Percentiles rank a stretch among this genome's conserved stretches.
Evolutionary conservation across 306 rosid species (phyloP).

Genomic region (Biancaea sappan): DNA sequence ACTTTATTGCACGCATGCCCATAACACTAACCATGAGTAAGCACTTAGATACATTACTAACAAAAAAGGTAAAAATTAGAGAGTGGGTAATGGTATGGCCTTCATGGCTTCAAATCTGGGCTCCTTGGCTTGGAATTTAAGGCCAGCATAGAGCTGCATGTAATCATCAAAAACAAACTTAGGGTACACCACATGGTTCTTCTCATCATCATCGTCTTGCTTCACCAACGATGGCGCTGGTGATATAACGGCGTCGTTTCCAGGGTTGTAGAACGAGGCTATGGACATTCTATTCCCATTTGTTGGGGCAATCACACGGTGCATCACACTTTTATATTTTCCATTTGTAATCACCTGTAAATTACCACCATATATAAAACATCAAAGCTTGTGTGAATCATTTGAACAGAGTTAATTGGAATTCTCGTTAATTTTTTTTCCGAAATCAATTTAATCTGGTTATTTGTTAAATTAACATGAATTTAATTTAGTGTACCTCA

Average conservation of each 20-base stretch:
- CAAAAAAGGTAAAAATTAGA: no score
- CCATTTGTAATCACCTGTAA: constrained; percentile 82
- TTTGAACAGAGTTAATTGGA: neutral
- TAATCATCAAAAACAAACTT: constrained; percentile 87
- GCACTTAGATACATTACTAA: neutral
- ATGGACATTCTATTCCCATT: constrained; percentile 84
- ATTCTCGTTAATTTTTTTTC: no score
- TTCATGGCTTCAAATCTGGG: constrained; percentile 91
- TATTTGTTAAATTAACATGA: no score
- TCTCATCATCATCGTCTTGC: constrained; percentile 38
- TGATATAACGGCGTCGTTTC: constrained; percentile 68
- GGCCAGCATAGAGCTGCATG: constrained; percentile 79
- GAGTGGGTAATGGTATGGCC: constrained; percentile 62
- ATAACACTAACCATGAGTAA: neutral
- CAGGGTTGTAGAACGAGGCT: constrained; percentile 91
- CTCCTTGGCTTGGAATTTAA: constrained; percentile 79
- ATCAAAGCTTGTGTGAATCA: neutral
- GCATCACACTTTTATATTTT: constrained; percentile 79
- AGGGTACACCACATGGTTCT: constrained; percentile 51
- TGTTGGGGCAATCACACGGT: constrained; percentile 64
- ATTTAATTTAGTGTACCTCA: no score
- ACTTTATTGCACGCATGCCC: constrained; percentile 10
- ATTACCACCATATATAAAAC: neutral
- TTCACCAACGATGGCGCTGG: constrained; percentile 72
- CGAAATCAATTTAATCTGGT: no score